Conservation (phyloP, 768 basidiomycete genomes). For the Tulasnella sp. region DNA sequence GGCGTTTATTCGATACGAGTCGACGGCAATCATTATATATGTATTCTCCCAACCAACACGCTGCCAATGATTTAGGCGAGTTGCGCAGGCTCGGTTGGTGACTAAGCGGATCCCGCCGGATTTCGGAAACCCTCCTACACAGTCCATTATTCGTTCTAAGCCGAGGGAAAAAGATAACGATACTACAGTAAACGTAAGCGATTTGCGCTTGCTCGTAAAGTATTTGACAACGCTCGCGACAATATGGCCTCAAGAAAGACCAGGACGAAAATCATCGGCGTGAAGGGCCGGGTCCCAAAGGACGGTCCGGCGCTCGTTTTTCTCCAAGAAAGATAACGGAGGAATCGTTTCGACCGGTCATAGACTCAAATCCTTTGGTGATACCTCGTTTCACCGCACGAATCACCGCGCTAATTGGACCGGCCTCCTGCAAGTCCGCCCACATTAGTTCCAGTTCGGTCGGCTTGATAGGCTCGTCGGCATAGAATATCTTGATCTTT, state of each 20-base stretch:
- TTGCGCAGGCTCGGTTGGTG: slow-evolving; percentile 17
- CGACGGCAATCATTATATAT: neutral
- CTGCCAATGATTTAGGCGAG: neutral
- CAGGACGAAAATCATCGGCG: neutral
- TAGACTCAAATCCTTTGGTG: slow-evolving; percentile 8
- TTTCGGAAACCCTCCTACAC: neutral
- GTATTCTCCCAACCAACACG: neutral
- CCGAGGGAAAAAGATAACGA: neutral
- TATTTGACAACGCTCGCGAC: too few species aligned
- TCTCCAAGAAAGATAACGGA: neutral
- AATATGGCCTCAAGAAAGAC: neutral
- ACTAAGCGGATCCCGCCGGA: slow-evolving; percentile 1
- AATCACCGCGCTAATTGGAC: slow-evolving; percentile 7
- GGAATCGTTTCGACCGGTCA: neutral
- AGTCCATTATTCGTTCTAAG: neutral
- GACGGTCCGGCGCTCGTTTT: neutral
- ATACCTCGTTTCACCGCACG: slow-evolving; percentile 6
- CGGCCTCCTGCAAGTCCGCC: neutral
- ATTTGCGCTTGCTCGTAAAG: too few species aligned
- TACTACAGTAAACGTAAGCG: neutral
- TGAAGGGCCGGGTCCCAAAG: neutral
- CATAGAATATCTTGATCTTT: slow-evolving; percentile 16
- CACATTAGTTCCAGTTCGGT: neutral
- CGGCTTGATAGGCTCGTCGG: slow-evolving; percentile 29
- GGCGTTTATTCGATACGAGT: neutral